phyloP scores from a whole-genome alignment of 2,329 filamentous ascomycete species.

The Zelopaecilomyces penicillatus region DNA sequence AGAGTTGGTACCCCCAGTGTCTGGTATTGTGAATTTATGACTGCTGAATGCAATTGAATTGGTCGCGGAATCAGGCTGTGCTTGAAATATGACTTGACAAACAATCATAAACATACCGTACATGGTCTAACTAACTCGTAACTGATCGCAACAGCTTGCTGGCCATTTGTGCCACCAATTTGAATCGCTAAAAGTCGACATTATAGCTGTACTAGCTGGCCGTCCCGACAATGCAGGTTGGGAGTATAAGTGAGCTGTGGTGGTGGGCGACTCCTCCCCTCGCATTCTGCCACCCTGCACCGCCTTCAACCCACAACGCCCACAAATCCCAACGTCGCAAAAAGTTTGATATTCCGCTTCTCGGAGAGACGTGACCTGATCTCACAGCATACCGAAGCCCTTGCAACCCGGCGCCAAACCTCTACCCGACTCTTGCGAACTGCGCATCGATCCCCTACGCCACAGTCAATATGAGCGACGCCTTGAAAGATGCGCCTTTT shows the following conservation, averaged over 20 bases:
- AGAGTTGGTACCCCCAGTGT: no score
- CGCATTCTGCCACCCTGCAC: slow-evolving; percentile 28
- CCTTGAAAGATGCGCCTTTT: slow-evolving; percentile 60
- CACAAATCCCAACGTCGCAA: slow-evolving; percentile 32
- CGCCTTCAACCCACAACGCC: slow-evolving; percentile 35
- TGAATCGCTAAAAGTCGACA: no score
- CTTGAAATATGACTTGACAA: no score
- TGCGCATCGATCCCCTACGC: not conserved
- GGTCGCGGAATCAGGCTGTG: no score
- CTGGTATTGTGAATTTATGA: no score
- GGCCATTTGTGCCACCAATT: no score
- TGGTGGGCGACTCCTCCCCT: slow-evolving; percentile 5
- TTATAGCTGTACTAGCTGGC: no score
- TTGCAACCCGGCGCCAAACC: slow-evolving; percentile 15
- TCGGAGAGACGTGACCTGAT: slow-evolving; percentile 11
- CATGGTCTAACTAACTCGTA: no score
- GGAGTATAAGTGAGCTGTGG: slow-evolving; percentile 3
- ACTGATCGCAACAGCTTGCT: no score
- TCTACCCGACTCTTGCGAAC: slow-evolving; percentile 16
- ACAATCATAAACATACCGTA: no score
- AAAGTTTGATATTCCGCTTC: slow-evolving; percentile 36
- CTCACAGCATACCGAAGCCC: slow-evolving; percentile 9
- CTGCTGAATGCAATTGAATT: no score
- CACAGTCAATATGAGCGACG: slow-evolving; percentile 47
- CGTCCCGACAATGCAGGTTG: not conserved